Base-by-base conservation (phyloP, 306 rosid genomes). In the Malus asiatica region DNA sequence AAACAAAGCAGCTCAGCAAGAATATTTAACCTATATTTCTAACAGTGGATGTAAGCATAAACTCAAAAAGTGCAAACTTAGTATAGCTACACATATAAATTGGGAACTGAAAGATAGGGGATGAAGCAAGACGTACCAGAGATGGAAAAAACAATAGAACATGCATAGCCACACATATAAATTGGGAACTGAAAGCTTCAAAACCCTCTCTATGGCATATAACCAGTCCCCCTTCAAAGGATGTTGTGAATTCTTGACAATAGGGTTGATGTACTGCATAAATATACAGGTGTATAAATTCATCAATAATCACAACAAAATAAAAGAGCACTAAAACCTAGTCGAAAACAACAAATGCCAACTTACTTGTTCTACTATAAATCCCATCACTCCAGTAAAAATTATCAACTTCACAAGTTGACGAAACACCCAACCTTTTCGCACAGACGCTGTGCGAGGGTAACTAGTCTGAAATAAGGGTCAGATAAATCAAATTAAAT, bases 101-200 rank as follows among this genome's bases (percentile, higher is more conserved):
- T 30, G 33, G 33, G 33, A 30, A 30, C 33, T 30, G 33, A 30
- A 48, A 15, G 8, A 20, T 4, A 2, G 53, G 18, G 6, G 53
- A 48, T 57, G 62, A 57, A n/a, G 9, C 62, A 57, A 57, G 67
- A 85, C 91, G 44, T 20, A 95, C 99, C 99, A 96, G 66, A 96
- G 96, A 90, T 96, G 99, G 74, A 92, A 96, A 84, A 96, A 81
- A 83, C 99, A 90, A 84, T 96, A 96, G 89, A 96, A 96, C 97
- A 90, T 90, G 97, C 99, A 96, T 84, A 96, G 94, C 99, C 99
- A 96, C 82, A 96, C 97, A 40, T 96, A 96, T 90, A 96, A 83
- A 77, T 91, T 89, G 77, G 99, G 99, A 84, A 96, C 93, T 42
- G 99, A 96, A 72, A 96, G 99, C 90, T 92, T 96, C 87, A 96